Base-by-base conservation (phyloP, 345 rosid genomes). In the Laguncularia racemosa region DNA sequence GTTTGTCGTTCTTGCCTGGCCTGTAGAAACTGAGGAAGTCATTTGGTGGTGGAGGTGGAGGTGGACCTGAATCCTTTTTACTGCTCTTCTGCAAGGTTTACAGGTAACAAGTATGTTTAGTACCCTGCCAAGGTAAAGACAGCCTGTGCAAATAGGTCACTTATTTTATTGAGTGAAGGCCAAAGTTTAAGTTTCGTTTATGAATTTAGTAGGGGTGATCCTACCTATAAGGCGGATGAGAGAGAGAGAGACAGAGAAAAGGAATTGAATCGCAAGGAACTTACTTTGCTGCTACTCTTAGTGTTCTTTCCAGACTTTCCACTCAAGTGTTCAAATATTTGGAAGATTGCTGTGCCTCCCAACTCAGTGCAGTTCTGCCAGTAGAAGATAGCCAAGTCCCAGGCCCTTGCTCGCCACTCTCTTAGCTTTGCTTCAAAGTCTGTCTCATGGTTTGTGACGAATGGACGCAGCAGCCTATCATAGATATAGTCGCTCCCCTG, bases 401-500 rank as follows among this genome's bases (percentile, higher is more conserved):
- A 93, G 18, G 76, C 84, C 33, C 83, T 82, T 21, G 77, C 77
- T 60, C 73, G 79, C 73, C 78, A 56, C 60, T 85, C 91, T 68
- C 59, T 62, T n/a, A 93, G 58, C 82, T 81, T 87, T 62, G 81
- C 64, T 57, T 93, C 97, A 2, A 93, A 78, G 6, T 80, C 90
- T 14, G 84, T 75, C 76, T 89, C 91, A 40, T 89, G 88, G 53
- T 69, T 75, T 11, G 84, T 63, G 19, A 89, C 63, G 20, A 61
- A 73, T 16, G 97, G 99, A 63, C 75, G 75, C 70, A 93, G 58
- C 69, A 93, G 20, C 45, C 68, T 55, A 10, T 75, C 81, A 57
- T 84, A 93, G 44, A 93, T 71, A 63, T 67, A 78, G 28, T 69
- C 70, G 6, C 86, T 86, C 64, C 99, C 99, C 97, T 89, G 56